These are phyloP conservation scores for Malus sieversii DNA, from an alignment of 306 rosid genomes.

Conservation along the genomic window DNA sequence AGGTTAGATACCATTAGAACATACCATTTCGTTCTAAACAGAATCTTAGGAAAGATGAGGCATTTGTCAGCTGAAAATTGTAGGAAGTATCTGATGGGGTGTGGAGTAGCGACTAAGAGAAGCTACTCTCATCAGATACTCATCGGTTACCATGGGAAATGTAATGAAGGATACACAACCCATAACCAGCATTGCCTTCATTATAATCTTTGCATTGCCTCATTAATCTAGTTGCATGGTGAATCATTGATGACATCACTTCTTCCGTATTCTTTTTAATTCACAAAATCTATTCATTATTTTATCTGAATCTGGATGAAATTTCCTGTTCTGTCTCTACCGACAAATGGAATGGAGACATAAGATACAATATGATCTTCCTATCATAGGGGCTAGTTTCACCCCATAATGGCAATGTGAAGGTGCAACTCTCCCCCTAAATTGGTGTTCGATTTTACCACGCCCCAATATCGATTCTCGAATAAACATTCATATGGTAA, in stretches of 20 bases:
- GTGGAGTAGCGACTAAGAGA: neutral
- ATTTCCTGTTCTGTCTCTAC: neutral
- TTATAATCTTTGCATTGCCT: neutral
- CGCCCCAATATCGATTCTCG: neutral
- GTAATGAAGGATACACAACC: neutral
- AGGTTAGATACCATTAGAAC: neutral
- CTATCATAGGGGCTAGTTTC: neutral
- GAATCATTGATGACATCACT: neutral
- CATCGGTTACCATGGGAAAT: neutral
- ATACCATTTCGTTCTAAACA: neutral
- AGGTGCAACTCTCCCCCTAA: neutral
- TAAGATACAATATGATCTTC: neutral
- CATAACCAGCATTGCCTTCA: neutral
- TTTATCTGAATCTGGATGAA: neutral
- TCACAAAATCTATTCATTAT: neutral
- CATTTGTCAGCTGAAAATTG: neutral
- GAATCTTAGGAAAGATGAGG: neutral
- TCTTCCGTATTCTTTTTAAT: neutral
- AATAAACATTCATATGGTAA: neutral
- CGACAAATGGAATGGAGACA: neutral
- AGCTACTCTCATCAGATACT: neutral
- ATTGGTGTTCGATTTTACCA: neutral
- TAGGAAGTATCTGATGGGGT: neutral
- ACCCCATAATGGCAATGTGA: neutral
- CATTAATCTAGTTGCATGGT: neutral